Conservation (phyloP, 768 basidiomycete genomes). For the Tylopilus subfusipes region DNA sequence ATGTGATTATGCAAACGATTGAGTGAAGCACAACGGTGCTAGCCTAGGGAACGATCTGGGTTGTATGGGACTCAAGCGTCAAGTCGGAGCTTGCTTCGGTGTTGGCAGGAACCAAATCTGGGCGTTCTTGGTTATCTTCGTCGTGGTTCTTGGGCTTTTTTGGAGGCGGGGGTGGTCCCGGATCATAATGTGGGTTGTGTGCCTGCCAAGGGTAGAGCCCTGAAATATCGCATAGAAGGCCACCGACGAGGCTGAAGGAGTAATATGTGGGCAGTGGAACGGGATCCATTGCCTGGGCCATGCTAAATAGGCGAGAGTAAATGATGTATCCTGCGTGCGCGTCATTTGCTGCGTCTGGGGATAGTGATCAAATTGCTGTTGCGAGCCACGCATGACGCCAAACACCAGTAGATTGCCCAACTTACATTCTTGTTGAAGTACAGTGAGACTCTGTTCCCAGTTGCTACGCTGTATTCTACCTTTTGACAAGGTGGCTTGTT, state of each 20-base stretch:
- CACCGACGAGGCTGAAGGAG: conserved; percentile 52
- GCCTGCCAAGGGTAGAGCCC: conserved; percentile 45
- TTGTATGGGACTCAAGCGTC: background rate
- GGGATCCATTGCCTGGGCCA: conserved; percentile 38
- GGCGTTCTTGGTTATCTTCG: background rate
- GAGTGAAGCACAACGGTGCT: background rate
- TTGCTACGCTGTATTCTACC: conserved; percentile 62
- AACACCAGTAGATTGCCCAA: conserved; percentile 1
- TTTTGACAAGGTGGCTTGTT: conserved; percentile 50
- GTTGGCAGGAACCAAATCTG: background rate
- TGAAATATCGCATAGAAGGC: conserved; percentile 41
- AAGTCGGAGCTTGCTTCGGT: background rate
- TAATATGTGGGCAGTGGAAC: conserved; percentile 42
- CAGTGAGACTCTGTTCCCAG: conserved; percentile 55
- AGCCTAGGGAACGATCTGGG: background rate
- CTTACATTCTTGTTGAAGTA: conserved; percentile 59
- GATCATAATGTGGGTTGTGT: conserved; percentile 66
- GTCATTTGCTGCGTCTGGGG: conserved; percentile 68
- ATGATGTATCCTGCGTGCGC: conserved; percentile 60
- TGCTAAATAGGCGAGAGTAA: conserved; percentile 43
- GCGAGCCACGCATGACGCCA: background rate
- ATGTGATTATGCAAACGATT: background rate
- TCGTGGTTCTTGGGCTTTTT: conserved; percentile 24
- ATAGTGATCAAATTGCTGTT: conserved; percentile 7
- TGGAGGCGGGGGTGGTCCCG: conserved; percentile 62